Base-by-base conservation (phyloP, 805 yeast genomes). In the Cyberlindnera lachancei region DNA sequence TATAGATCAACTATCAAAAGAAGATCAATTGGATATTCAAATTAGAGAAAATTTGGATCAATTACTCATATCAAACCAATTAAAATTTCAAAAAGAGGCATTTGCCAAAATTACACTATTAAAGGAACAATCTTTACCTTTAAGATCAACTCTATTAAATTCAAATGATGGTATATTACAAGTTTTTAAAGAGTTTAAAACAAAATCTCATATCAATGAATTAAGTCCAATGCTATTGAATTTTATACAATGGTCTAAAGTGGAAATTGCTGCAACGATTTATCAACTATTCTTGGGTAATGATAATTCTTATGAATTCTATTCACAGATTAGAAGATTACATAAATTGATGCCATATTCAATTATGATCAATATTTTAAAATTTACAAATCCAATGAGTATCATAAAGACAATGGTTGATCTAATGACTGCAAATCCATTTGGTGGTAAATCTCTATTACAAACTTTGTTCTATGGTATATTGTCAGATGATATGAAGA, bases 371-470 rank as follows among this genome's bases (percentile, higher is more conserved):
- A 83, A 84, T 15, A 80, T 90, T 15, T 56, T 92, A 49, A 70
- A 76, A 48, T 75, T 80, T 38, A 85, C 97, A 1, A 90, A 90
- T 50, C 97, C 98, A 3, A 74, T 87, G 58, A 73, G 79, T 25
- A 76, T 90, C 18, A 75, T 85, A 61, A 82, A 87, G 39, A 74
- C 79, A 15, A 60, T 90, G 53, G 70, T 88, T 22, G 96, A 86
- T 46, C 53, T 90, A 37, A 75, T 90, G 44, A 73, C 92, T 62
- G 84, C 81, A n/a, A 84, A 76, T 44, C 82, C 86, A 21, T 68
- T 76, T 49, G 82, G 84, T 16, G 69, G 72, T 11, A 67, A 67
- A 31, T 79, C 87, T 0, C 59, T 88, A 14, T 53, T 88, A 27
- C 94, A 88, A 40, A 71, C 76, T 33, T 68, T 86, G 31, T 80